Base-by-base conservation (phyloP, 2,329 filamentous ascomycete species). In the Zasmidium citrigriseum region DNA sequence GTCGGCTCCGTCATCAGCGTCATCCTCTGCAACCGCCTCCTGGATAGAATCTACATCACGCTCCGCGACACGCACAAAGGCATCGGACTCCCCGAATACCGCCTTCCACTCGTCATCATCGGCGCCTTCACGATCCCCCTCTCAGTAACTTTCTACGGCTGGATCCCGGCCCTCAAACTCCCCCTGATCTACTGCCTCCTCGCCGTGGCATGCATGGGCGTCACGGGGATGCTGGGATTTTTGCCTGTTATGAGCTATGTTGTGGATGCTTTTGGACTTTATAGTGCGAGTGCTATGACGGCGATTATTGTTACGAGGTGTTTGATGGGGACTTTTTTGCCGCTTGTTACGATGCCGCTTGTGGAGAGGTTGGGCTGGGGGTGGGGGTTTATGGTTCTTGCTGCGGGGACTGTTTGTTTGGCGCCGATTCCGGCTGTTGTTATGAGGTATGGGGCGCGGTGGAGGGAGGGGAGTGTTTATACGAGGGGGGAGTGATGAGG, bases 181-280 rank as follows among this genome's bases (percentile, higher is more conserved):
- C 82, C 84, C 63, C 84, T 83, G 78, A 81, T 84, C 45, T 74
- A 80, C 52, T 82, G 83, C 0, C 80, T 85, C 55, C 78, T 85
- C 45, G 82, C 83, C 0, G 79, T 82, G 0, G 72, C 71, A 0
- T 63, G 86, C 0, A 80, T 85, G 55, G 77, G 78, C 7, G 76
- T 75, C 1, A 81, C 82, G 21, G 70, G 58, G 46, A 83, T 79
- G 58, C 62, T 79, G 3, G 70, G 70, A 1, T 76, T 77, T 54
- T 73, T 80, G 55, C 78, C 76, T 21, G 73, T 78, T 18, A 76
- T 76, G 67, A 66, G 75, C 1, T 81, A 80, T 60, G 67, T 81
- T 2, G 76, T 80, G 5, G 78, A 81, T 58, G 69, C 73, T 1
- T 80, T 79, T 57, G 75, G 75, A n/a, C 60, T 73, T 23, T 79